A percentile compares a stretch with the other conserved stretches of the same genome.
phyloP scores from a whole-genome alignment of 441 rosid genomes.

The Bocquillonia castaneifolia region DNA sequence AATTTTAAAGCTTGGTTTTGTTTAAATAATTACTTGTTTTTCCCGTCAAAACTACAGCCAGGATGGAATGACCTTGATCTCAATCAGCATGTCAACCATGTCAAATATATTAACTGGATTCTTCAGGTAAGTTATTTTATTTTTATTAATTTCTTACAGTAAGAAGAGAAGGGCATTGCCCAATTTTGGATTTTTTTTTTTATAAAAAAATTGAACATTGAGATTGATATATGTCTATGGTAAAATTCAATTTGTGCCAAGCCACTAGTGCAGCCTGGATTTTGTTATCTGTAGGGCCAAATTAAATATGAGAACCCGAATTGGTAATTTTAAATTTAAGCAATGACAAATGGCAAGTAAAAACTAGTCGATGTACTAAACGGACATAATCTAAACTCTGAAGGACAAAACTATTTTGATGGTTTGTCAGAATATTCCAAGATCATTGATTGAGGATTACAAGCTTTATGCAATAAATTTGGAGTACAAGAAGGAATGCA shows the following conservation, averaged over 20 bases:
- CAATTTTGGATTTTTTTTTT: no score
- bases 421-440: slow-evolving; percentile 29
- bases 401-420: neutral
- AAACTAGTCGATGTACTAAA: no score
- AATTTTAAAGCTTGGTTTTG: neutral
- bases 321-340: no score
- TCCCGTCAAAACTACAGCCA: slow-evolving; percentile 25
- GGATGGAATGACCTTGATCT: slow-evolving; percentile 39
- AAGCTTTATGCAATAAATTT: slow-evolving; percentile 27
- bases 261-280: no score
- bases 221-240: no score
- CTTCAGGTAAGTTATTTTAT: slow-evolving; percentile 27
- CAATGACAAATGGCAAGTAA: no score
- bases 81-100: slow-evolving; percentile 36
- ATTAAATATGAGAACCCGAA: no score
- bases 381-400: no score
- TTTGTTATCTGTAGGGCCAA: no score
- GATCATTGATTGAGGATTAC: slow-evolving; percentile 22
- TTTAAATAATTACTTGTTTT: neutral
- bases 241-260: no score
- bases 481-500: slow-evolving; percentile 34
- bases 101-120: slow-evolving; percentile 34
- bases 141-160: neutral
- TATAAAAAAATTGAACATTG: no score
- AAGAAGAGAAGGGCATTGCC: neutral